A percentile compares a stretch with the other conserved stretches of the same genome.
phyloP scores from a whole-genome alignment of 179 eudicot genomes.

The Spergularia azorica region DNA sequence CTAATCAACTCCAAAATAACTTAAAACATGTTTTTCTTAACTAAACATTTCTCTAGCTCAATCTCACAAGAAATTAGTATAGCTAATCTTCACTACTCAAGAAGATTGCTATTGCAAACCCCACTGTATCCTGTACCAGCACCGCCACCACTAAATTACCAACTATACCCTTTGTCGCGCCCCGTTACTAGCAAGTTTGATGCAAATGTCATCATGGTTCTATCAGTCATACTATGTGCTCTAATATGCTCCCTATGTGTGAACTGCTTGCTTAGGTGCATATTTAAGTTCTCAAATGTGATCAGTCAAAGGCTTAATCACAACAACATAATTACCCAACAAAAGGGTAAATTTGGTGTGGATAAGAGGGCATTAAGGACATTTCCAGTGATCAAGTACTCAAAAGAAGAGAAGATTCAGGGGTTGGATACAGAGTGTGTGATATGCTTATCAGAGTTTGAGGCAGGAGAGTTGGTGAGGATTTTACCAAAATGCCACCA shows the following conservation, averaged over 20 bases:
- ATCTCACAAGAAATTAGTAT: not conserved
- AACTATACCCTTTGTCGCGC: slow-evolving; percentile 8
- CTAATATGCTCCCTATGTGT: slow-evolving; percentile 33
- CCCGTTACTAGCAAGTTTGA: slow-evolving; percentile 16
- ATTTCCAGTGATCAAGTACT: slow-evolving; percentile 32
- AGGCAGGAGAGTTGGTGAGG: slow-evolving; percentile 19
- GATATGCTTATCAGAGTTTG: slow-evolving; percentile 36
- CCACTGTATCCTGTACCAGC: slow-evolving; percentile 3
- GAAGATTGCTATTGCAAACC: slow-evolving; percentile 27
- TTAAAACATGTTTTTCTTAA: slow-evolving; percentile 18
- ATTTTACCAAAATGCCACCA: slow-evolving; percentile 37
- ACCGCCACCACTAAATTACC: slow-evolving; percentile 13
- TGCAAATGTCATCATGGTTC: slow-evolving; percentile 29
- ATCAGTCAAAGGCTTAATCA: slow-evolving; percentile 16
- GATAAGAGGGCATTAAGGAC: slow-evolving; percentile 32
- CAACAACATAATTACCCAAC: slow-evolving; percentile 12
- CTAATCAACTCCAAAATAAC: not conserved
- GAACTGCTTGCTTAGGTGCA: slow-evolving; percentile 31
- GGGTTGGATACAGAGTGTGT: slow-evolving; percentile 31
- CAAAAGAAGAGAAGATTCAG: slow-evolving; percentile 24
- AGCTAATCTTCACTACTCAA: slow-evolving; percentile 22
- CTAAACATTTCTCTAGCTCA: slow-evolving; percentile 1
- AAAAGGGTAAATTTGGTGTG: slow-evolving; percentile 19
- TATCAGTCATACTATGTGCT: slow-evolving; percentile 30
- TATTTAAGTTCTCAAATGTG: slow-evolving; percentile 27